A percentile compares a stretch with the other conserved stretches of the same genome.
phyloP scores from a whole-genome alignment of 164 flowering plant species.

The Stephania yunnanensis region DNA sequence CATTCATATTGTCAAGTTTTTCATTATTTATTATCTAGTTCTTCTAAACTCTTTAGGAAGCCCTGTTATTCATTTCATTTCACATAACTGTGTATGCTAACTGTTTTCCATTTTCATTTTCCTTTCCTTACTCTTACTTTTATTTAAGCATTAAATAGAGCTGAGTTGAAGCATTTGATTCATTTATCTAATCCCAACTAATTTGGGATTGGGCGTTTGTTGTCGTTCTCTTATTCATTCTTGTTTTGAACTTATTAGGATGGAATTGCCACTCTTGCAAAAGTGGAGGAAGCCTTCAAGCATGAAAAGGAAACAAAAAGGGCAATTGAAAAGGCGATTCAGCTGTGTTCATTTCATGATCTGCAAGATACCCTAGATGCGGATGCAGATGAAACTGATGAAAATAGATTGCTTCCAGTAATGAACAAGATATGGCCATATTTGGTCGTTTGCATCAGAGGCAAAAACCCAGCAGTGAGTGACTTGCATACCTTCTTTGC shows the following conservation, averaged over 20 bases:
- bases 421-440: constrained; percentile 94
- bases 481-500: neutral
- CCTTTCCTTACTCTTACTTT: neutral
- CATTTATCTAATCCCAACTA: no score
- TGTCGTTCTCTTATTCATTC: neutral
- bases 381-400: constrained; percentile 58
- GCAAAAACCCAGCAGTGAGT: constrained; percentile 63
- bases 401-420: constrained; percentile 93
- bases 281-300: constrained; percentile 76
- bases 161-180: no score
- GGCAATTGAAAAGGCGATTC: constrained; percentile 37
- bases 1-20: neutral
- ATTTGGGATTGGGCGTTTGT: no score
- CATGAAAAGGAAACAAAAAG: constrained; percentile 55
- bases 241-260: constrained; percentile 31
- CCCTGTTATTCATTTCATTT: neutral
- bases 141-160: neutral
- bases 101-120: neutral
- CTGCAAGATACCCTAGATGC: constrained; percentile 62
- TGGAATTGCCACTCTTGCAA: constrained; percentile 59
- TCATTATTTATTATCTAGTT: neutral
- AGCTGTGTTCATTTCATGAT: constrained; percentile 42
- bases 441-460: constrained; percentile 57
- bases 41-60: neutral
- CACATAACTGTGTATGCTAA: neutral